phyloP scores from a whole-genome alignment of 805 yeast genomes.

The Lachancea nothofagi region DNA sequence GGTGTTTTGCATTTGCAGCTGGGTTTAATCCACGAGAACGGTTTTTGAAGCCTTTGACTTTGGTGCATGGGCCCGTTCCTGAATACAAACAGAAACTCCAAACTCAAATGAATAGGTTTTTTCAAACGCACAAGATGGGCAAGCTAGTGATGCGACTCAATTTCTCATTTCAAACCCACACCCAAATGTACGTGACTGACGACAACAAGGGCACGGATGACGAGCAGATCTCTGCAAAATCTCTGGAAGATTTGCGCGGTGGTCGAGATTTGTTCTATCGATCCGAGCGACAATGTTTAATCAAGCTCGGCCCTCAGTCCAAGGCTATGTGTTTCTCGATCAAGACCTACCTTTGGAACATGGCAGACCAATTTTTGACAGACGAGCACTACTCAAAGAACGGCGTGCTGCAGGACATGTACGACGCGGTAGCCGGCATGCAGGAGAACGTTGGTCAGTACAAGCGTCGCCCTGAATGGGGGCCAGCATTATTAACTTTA shows the following conservation, averaged over 20 bases:
- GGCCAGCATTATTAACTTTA: slow-evolving; percentile 45
- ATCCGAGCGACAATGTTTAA: slow-evolving; percentile 52
- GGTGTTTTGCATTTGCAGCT: slow-evolving; percentile 59
- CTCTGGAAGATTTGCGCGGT: slow-evolving; percentile 33
- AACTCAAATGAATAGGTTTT: slow-evolving; percentile 62
- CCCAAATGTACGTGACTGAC: slow-evolving; percentile 41
- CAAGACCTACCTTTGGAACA: slow-evolving; percentile 43
- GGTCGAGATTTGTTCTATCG: slow-evolving; percentile 47
- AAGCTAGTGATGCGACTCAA: slow-evolving; percentile 59
- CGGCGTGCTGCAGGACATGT: slow-evolving; percentile 48
- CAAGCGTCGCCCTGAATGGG: slow-evolving; percentile 64
- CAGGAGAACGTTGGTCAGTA: slow-evolving; percentile 55
- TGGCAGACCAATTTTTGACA: slow-evolving; percentile 21
- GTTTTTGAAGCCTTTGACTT: slow-evolving; percentile 49
- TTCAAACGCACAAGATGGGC: slow-evolving; percentile 47
- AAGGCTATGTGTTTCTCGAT: slow-evolving; percentile 38
- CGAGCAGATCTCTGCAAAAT: slow-evolving; percentile 29
- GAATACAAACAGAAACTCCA: slow-evolving; percentile 51
- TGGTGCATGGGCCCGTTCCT: slow-evolving; percentile 70
- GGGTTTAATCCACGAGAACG: slow-evolving; percentile 63
- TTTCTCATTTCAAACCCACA: slow-evolving; percentile 66
- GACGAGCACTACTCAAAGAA: slow-evolving; percentile 44
- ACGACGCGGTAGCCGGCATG: slow-evolving; percentile 59
- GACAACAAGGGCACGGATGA: slow-evolving; percentile 38
- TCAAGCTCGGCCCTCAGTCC: slow-evolving; percentile 45